phyloP scores from a whole-genome alignment of 805 yeast species.

The Yamadazyma sp. region DNA sequence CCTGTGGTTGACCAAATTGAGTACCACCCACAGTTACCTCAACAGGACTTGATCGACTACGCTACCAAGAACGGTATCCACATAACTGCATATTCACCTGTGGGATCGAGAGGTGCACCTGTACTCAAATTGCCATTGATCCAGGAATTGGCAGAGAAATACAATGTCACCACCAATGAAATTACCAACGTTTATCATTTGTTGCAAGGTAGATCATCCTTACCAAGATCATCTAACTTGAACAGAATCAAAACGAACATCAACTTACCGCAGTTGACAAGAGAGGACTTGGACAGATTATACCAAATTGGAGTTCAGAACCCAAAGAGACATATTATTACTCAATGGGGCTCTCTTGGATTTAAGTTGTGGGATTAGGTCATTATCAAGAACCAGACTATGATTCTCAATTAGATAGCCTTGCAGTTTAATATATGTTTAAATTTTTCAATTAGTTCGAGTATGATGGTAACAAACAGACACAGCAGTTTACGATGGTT shows the following conservation, averaged over 20 bases:
- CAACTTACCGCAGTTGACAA: slow-evolving; percentile 31
- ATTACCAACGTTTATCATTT: slow-evolving; percentile 61
- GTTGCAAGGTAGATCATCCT: slow-evolving; percentile 55
- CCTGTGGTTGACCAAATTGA: slow-evolving; percentile 81
- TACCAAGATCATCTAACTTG: slow-evolving; percentile 71
- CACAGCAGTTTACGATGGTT: too few relatives aligned
- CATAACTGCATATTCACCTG: slow-evolving; percentile 76
- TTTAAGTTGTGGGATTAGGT: slow-evolving; percentile 33
- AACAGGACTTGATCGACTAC: slow-evolving; percentile 59
- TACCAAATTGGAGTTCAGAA: slow-evolving; percentile 26
- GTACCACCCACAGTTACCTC: slow-evolving; percentile 48
- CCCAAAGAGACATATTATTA: slow-evolving; percentile 30
- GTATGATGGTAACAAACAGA: too few relatives aligned
- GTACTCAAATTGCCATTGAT: slow-evolving; percentile 51
- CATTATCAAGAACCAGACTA: too few relatives aligned
- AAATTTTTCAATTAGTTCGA: too few relatives aligned
- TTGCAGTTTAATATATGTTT: too few relatives aligned
- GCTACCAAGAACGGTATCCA: slow-evolving; percentile 45
- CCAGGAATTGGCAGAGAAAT: slow-evolving; percentile 53
- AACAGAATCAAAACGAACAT: slow-evolving; percentile 50
- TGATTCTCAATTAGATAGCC: too few relatives aligned
- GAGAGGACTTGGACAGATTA: slow-evolving; percentile 33
- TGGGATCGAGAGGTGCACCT: slow-evolving; percentile 51
- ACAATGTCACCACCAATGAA: slow-evolving; percentile 51
- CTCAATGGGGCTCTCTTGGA: slow-evolving; percentile 35